Percentiles rank a stretch among this genome's conserved stretches.
phyloP scores from a whole-genome alignment of 1,284 basidiomycete genomes.

The Peniophora sp. region DNA sequence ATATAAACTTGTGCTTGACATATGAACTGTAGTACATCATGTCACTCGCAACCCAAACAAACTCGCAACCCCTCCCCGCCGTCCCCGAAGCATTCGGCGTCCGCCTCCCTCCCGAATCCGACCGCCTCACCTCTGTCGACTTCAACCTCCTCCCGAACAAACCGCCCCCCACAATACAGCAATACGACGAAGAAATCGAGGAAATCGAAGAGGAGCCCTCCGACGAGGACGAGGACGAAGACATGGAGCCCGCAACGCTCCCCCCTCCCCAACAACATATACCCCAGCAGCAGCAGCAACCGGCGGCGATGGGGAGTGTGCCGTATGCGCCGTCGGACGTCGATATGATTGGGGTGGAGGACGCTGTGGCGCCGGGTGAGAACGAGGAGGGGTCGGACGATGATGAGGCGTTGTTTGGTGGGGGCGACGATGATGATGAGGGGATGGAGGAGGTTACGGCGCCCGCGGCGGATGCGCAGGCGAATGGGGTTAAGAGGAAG shows the following conservation, averaged over 20 bases:
- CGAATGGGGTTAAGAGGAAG: conserved; percentile 66
- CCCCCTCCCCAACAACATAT: conserved; percentile 32
- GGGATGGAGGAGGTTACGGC: conserved; percentile 72
- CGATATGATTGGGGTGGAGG: conserved; percentile 45
- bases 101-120: conserved; percentile 74
- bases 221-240: conserved; percentile 50
- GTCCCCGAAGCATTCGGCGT: conserved; percentile 96
- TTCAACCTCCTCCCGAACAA: conserved; percentile 91
- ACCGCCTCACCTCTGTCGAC: conserved; percentile 86
- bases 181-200: conserved; percentile 74
- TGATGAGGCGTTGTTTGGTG: conserved; percentile 55
- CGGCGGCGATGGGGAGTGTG: conserved; percentile 12
- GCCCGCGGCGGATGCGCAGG: conserved; percentile 31
- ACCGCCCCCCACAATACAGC: conserved; percentile 62
- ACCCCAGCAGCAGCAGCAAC: conserved; percentile 50
- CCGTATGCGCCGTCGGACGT: conserved; percentile 32
- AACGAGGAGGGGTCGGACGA: conserved; percentile 61
- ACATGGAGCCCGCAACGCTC: conserved; percentile 50
- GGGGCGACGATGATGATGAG: conserved; percentile 64
- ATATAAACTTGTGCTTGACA: neutral
- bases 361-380: conserved; percentile 30
- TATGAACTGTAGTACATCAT: conserved; percentile 64
- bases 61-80: conserved; percentile 81
- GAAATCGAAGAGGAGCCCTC: conserved; percentile 66
- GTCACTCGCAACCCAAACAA: conserved; percentile 85